These are phyloP conservation scores for Cordyceps tenuipes DNA, from an alignment of 2,329 filamentous ascomycete genomes.

Conservation along the genomic window DNA sequence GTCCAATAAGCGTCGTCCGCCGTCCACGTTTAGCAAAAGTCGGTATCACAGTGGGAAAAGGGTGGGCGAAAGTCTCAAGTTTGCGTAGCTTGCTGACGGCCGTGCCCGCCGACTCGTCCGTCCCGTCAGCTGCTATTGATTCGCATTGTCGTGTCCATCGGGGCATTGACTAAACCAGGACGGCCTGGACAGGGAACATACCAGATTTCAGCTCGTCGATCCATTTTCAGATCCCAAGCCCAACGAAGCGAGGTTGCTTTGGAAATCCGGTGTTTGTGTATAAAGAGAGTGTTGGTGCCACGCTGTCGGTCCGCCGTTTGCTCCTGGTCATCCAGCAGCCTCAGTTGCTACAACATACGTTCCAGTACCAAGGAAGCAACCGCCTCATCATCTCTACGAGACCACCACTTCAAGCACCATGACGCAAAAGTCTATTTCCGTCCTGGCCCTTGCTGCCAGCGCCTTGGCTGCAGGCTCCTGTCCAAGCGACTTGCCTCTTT, in stretches of 20 bases:
- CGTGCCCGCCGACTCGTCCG: neutral
- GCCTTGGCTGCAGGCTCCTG: slow-evolving; percentile 16
- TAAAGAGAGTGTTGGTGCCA: neutral
- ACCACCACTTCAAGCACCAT: neutral
- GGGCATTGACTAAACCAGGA: neutral
- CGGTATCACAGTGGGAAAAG: neutral
- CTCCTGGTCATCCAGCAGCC: neutral
- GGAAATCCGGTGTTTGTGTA: neutral
- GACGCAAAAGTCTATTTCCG: slow-evolving; percentile 9
- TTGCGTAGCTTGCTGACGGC: neutral
- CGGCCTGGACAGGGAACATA: neutral
- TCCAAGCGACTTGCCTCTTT: slow-evolving; percentile 36
- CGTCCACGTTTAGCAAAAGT: slow-evolving; percentile 12
- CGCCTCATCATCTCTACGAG: neutral
- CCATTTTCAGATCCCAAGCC: neutral
- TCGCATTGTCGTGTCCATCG: neutral
- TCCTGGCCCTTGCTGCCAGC: slow-evolving; percentile 15
- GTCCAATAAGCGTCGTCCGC: slow-evolving; percentile 7
- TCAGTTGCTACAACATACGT: neutral
- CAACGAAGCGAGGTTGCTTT: neutral
- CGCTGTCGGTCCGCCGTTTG: neutral
- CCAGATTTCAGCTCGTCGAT: neutral
- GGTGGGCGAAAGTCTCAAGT: neutral
- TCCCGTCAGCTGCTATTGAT: neutral
- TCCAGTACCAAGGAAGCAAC: neutral